These are phyloP conservation scores for Aquilaria yunnanensis DNA, from an alignment of 345 rosid species.

Conservation along the genomic window DNA sequence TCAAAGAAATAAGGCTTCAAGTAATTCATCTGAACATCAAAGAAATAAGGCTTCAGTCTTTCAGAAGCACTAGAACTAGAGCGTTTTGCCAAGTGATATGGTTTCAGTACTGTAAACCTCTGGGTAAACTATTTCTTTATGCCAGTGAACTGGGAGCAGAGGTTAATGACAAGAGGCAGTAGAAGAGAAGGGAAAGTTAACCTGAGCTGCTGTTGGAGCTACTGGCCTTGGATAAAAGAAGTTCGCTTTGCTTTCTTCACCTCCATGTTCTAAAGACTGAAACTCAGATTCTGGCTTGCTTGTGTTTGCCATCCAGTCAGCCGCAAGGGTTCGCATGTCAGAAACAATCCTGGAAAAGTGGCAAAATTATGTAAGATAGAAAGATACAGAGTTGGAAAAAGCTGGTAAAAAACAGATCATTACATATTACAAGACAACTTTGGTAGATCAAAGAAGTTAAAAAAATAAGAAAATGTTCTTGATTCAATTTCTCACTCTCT, in stretches of 20 bases:
- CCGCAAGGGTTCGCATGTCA: constrained; percentile 99
- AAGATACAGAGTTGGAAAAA: too few species aligned
- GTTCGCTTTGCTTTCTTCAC: constrained; percentile 71
- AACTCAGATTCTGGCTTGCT: constrained; percentile 71
- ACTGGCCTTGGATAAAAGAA: constrained; percentile 96
- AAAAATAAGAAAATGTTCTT: not conserved
- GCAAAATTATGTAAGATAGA: not conserved
- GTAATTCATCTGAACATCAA: too few species aligned
- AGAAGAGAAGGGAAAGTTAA: constrained; percentile 11
- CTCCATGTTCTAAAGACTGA: constrained; percentile 65
- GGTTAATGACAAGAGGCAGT: too few species aligned
- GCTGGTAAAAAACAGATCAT: too few species aligned
- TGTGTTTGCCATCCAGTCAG: constrained; percentile 99
- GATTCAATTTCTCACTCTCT: too few species aligned
- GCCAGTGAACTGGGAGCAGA: too few species aligned
- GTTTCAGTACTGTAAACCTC: too few species aligned
- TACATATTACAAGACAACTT: not conserved
- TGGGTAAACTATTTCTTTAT: too few species aligned
- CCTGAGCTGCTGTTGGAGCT: constrained; percentile 98
- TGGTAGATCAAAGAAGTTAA: not conserved
- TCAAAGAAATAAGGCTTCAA: too few species aligned
- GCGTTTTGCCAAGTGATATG: too few species aligned
- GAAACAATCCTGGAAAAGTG: constrained; percentile 87
- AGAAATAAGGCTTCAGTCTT: too few species aligned
- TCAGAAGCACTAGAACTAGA: too few species aligned